These are phyloP conservation scores for Aspergillus candidus DNA, from an alignment of 2,329 filamentous ascomycete species.

Conservation along the genomic window DNA sequence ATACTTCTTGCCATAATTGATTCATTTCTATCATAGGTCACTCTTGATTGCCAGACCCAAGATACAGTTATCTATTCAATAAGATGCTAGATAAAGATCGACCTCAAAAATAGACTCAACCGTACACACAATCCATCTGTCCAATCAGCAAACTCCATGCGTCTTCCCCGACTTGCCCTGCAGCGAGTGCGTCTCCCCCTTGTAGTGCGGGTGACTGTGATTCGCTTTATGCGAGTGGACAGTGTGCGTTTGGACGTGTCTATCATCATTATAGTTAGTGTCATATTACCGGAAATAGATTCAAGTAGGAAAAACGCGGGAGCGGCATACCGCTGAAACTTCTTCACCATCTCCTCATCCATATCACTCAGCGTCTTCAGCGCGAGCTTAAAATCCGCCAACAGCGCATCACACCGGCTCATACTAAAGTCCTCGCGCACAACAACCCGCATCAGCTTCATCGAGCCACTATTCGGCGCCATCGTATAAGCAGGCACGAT, in stretches of 20 bases:
- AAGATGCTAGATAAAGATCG: no score
- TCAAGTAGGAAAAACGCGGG: not conserved
- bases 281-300: not conserved
- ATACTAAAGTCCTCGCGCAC: conserved; percentile 88
- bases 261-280: conserved; percentile 13
- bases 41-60: no score
- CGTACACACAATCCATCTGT: not conserved
- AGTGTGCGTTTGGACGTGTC: conserved; percentile 52
- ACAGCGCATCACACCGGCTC: conserved; percentile 70
- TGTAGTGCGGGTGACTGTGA: conserved; percentile 48
- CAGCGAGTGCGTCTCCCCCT: conserved; percentile 76
- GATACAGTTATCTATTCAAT: no score
- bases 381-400: conserved; percentile 73
- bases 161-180: conserved; percentile 90
- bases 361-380: conserved; percentile 65
- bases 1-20: no score
- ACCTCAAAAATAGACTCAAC: no score
- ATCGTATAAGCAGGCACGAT: conserved; percentile 95
- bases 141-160: conserved; percentile 66
- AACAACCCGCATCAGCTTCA: conserved; percentile 90
- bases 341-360: conserved; percentile 64
- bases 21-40: no score
- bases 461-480: conserved; percentile 74
- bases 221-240: conserved; percentile 48
- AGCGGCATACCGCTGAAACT: conserved; percentile 56